phyloP scores from a whole-genome alignment of 441 rosid species.

The Gossypium laxum region DNA sequence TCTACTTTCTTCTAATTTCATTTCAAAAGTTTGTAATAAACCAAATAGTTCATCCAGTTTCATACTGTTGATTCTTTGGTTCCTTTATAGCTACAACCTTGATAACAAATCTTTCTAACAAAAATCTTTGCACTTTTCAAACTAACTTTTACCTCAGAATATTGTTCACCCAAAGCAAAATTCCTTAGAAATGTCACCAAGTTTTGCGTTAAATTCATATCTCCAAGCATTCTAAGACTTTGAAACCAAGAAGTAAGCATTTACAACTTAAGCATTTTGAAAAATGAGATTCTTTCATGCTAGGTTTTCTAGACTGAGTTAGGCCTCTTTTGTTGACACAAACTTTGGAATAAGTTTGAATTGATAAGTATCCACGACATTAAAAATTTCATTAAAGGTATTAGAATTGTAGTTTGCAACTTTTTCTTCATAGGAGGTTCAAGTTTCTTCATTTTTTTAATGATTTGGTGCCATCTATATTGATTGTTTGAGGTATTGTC shows the following conservation, averaged over 20 bases:
- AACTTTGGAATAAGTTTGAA: background rate
- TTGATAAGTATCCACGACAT: background rate
- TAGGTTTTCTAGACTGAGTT: background rate
- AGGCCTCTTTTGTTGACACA: background rate
- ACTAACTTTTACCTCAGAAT: background rate
- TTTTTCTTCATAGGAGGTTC: background rate
- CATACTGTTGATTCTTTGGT: background rate
- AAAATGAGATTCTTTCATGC: background rate
- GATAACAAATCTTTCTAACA: background rate
- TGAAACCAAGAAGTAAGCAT: background rate
- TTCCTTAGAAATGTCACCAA: background rate
- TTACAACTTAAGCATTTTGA: background rate
- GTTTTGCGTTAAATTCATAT: background rate
- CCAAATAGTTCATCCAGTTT: background rate
- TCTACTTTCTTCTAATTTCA: background rate
- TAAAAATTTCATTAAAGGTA: background rate
- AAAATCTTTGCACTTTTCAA: background rate
- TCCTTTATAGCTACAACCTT: background rate
- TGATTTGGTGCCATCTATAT: background rate
- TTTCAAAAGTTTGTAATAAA: background rate
- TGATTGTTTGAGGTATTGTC: background rate
- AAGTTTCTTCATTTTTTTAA: background rate
- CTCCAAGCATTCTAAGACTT: background rate
- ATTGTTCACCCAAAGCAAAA: background rate
- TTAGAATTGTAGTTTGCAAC: background rate